These are phyloP conservation scores for Quambalaria eucalypti DNA, from an alignment of 1,284 basidiomycete species.

Conservation along the genomic window DNA sequence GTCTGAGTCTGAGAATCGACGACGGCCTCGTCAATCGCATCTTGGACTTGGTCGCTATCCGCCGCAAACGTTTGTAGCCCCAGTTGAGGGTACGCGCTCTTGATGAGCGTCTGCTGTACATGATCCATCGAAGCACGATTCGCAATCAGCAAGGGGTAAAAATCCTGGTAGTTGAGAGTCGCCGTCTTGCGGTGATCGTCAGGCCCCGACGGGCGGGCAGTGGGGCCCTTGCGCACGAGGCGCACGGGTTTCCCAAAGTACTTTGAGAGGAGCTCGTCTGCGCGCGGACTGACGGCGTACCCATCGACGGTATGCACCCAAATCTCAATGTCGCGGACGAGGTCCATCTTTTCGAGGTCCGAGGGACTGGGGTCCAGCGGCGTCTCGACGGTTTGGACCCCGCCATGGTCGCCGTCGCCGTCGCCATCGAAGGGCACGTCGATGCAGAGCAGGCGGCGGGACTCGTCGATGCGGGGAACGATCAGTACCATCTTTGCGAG, in stretches of 20 bases:
- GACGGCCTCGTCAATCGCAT: background rate
- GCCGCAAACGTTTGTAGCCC: background rate
- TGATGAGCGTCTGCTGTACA: constrained; percentile 23
- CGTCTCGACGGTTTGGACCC: constrained; percentile 14
- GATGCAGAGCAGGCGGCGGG: constrained; percentile 19
- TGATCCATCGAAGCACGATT: constrained; percentile 24
- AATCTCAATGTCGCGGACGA: constrained; percentile 29
- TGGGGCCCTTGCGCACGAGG: constrained; percentile 31
- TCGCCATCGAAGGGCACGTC: constrained; percentile 24
- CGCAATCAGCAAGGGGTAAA: constrained; percentile 31
- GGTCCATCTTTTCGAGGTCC: constrained; percentile 16
- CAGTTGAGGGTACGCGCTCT: background rate
- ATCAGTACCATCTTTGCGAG: constrained; percentile 39
- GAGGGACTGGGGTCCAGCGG: constrained; percentile 17
- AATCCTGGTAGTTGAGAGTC: constrained; percentile 24
- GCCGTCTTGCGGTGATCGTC: constrained; percentile 17
- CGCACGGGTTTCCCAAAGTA: constrained; percentile 36
- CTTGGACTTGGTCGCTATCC: background rate
- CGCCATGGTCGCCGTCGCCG: constrained; percentile 12
- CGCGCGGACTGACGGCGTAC: constrained; percentile 28
- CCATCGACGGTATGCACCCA: constrained; percentile 31
- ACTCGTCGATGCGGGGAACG: constrained; percentile 18
- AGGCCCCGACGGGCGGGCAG: constrained; percentile 14
- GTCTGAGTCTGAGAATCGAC: background rate
- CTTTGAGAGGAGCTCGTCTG: constrained; percentile 16